Evolutionary conservation across 2,329 filamentous ascomycete genomes (phyloP), one percentile per base, ranked within the genome.

Genomic region (Apiospora rasikravindrae): DNA sequence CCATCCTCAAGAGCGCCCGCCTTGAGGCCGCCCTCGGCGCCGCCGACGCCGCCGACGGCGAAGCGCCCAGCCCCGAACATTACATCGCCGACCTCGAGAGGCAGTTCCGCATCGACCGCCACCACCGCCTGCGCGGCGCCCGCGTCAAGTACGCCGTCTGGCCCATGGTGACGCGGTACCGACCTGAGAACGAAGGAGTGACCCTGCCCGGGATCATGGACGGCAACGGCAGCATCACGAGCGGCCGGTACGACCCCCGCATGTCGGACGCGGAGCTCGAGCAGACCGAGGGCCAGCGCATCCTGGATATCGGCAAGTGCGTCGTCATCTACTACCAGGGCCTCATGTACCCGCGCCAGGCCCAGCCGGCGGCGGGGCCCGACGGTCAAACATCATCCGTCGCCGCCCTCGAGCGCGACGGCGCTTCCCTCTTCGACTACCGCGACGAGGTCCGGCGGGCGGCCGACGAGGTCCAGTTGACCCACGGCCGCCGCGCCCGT

Each of bases 301-400:
- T 78, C 70, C 42, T 73, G 40, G 71, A 78, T 7, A 74, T 81
- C 67, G 70, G 71, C 8, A 42, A 73, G 8, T 76, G 76, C 72
- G 70, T 72, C 70, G 79, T 80, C 44, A 73, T 81, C 22, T 81
- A 81, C 74, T 80, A 79, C 71, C 79, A 81, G 67, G 79, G 79
- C 22, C 74, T 80, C 68, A 74, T 81, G 7, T 77, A 80, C 73
- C 71, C 75, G n/a, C 57, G 57, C 29, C 53, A 29, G 33, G 7
- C 3, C 29, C 57, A 29, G 16, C 8, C 33, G 61, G 11, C 29
- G 61, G 16, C 61, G n/a, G 49, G 66, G 40, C 6, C 66, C 24
- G 67, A 10, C 19, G 45, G 6, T 7, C 33, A 37, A 10, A n/a
- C 45, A 1, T 14, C 4, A 22, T 6, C 8, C 10, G 42, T 4